Percentiles rank a stretch among this genome's conserved stretches.
Evolutionary conservation across 352 stramenopile species (phyloP).

Genomic region (Aphanomyces cochlioides): DNA sequence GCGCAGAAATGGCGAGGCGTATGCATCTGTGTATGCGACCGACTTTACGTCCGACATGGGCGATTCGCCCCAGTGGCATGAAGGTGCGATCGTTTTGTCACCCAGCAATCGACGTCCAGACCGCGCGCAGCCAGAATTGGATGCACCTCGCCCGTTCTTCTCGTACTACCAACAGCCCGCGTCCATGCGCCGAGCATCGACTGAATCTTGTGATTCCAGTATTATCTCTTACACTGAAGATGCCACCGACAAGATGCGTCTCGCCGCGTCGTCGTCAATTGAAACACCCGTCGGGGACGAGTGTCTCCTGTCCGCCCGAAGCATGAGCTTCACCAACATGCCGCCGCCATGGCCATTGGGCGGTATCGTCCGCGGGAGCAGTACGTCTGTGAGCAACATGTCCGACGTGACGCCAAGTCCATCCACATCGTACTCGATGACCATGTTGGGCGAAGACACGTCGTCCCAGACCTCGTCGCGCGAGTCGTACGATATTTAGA

Average conservation of each 20-base stretch:
- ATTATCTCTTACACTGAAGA: slow-evolving; percentile 14
- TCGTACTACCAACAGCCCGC: not conserved
- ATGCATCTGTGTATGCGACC: slow-evolving; percentile 6
- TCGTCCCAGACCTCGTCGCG: slow-evolving; percentile 21
- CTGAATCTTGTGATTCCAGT: slow-evolving; percentile 5
- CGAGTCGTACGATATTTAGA: slow-evolving; percentile 31
- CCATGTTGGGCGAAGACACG: slow-evolving; percentile 11
- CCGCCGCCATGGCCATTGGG: not conserved
- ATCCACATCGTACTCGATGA: not conserved
- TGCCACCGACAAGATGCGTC: slow-evolving; percentile 2
- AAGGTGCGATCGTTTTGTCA: not conserved
- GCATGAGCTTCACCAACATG: not conserved
- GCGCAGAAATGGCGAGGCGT: not conserved
- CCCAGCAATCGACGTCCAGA: not conserved
- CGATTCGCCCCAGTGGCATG: not conserved
- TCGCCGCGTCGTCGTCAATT: not conserved
- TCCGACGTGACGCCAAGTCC: not conserved
- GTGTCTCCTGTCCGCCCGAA: not conserved
- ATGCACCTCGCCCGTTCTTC: not conserved
- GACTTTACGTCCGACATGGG: slow-evolving; percentile 11
- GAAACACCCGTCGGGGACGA: not conserved
- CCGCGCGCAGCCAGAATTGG: not conserved
- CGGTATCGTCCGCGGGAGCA: not conserved
- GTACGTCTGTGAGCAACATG: slow-evolving; percentile 1
- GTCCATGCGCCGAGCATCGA: not conserved